A percentile compares a stretch with the other conserved stretches of the same genome.
These are phyloP conservation scores for Coemansia sp. DNA, from an alignment of 192 early-diverging fungal species.

Conservation along the genomic window DNA sequence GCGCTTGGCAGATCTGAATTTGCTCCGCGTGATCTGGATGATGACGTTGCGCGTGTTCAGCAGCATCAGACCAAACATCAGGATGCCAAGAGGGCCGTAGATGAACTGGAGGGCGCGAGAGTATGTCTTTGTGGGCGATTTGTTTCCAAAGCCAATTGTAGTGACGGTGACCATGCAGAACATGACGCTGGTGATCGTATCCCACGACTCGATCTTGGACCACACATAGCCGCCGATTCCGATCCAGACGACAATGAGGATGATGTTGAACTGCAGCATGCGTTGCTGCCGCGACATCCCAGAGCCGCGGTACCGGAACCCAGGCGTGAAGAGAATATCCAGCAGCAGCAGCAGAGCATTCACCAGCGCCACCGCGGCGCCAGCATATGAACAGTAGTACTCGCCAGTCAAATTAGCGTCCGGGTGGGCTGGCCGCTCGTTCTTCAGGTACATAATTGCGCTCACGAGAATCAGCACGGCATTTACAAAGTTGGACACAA, in stretches of 20 bases:
- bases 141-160: slow-evolving; percentile 56
- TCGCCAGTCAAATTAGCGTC: slow-evolving; percentile 50
- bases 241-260: slow-evolving; percentile 54
- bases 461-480: slow-evolving; percentile 46
- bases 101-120: slow-evolving; percentile 43
- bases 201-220: slow-evolving; percentile 55
- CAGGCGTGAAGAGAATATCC: slow-evolving; percentile 46
- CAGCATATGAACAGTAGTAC: slow-evolving; percentile 54
- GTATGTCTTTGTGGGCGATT: slow-evolving; percentile 36
- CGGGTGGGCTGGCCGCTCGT: slow-evolving; percentile 40
- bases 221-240: slow-evolving; percentile 53
- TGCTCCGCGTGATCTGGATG: slow-evolving; percentile 39
- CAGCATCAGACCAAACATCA: slow-evolving; percentile 56
- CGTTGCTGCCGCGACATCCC: slow-evolving; percentile 57
- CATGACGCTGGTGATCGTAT: slow-evolving; percentile 46
- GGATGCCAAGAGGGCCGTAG: slow-evolving; percentile 51
- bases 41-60: slow-evolving; percentile 55
- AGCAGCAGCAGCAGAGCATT: slow-evolving; percentile 45
- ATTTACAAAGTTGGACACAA: slow-evolving; percentile 47
- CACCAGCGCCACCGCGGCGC: slow-evolving; percentile 42
- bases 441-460: slow-evolving; percentile 45
- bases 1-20: slow-evolving; percentile 36
- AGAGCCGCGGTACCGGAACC: slow-evolving; percentile 55
- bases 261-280: slow-evolving; percentile 56
- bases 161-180: slow-evolving; percentile 57